phyloP scores from a whole-genome alignment of 805 yeast genomes.

The Cyberlindnera maritima region DNA sequence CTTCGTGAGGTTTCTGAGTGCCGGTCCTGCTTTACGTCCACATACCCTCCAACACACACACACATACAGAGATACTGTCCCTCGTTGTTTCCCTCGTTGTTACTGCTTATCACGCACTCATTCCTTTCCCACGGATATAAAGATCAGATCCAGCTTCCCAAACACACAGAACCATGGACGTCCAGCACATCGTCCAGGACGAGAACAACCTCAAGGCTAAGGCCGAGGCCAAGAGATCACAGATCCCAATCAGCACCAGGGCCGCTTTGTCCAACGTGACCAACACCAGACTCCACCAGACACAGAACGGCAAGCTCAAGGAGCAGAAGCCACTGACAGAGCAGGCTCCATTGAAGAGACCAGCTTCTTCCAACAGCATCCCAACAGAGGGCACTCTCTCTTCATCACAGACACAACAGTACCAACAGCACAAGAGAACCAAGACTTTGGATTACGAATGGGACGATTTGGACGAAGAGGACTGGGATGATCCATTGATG shows the following conservation, averaged over 20 bases:
- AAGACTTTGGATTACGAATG: slow-evolving; percentile 39
- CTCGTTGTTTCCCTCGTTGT: too few relatives aligned
- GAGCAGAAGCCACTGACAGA: not conserved
- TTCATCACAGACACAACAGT: not conserved
- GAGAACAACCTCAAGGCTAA: slow-evolving; percentile 21
- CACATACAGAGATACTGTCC: too few relatives aligned
- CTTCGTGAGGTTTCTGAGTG: not conserved
- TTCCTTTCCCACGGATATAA: too few relatives aligned
- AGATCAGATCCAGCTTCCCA: too few relatives aligned
- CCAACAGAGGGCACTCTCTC: not conserved
- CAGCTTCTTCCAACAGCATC: slow-evolving; percentile 24
- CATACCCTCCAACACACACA: too few relatives aligned
- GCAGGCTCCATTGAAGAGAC: slow-evolving; percentile 40
- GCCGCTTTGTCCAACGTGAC: slow-evolving; percentile 29
- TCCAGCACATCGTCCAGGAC: slow-evolving; percentile 15
- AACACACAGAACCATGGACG: not conserved
- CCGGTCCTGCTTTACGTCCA: too few relatives aligned
- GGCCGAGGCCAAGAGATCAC: slow-evolving; percentile 17
- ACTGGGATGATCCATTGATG: slow-evolving; percentile 81
- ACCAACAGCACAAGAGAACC: slow-evolving; percentile 19
- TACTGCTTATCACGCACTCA: too few relatives aligned
- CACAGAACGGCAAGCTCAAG: slow-evolving; percentile 3
- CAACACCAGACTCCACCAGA: slow-evolving; percentile 23
- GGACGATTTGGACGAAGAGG: slow-evolving; percentile 82
- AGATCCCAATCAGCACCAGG: slow-evolving; percentile 28